A percentile compares a stretch with the other conserved stretches of the same genome.
These are phyloP conservation scores for Pyrrhoderma noxium DNA, from an alignment of 1,284 basidiomycete genomes.

Conservation along the genomic window DNA sequence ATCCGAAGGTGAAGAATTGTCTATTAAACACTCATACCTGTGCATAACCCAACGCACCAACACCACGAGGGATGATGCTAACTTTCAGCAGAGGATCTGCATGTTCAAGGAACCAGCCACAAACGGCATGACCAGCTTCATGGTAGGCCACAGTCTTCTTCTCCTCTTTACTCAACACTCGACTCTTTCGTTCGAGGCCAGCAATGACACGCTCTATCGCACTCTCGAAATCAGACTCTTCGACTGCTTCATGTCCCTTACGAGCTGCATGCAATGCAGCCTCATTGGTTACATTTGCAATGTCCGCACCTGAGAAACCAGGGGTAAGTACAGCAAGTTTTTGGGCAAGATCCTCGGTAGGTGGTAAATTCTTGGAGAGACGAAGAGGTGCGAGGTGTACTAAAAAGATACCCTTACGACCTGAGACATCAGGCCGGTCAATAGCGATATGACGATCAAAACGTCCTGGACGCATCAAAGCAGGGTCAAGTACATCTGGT, in stretches of 20 bases:
- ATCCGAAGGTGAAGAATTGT: conserved; percentile 3
- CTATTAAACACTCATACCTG: conserved; percentile 46
- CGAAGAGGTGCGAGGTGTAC: conserved; percentile 89
- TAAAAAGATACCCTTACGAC: conserved; percentile 89
- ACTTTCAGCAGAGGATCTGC: conserved; percentile 97
- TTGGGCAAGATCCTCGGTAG: conserved; percentile 65
- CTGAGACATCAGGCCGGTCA: conserved; percentile 91
- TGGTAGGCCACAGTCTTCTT: conserved; percentile 99
- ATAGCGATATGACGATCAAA: conserved; percentile 98
- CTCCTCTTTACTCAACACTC: conserved; percentile 90
- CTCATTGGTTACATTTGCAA: conserved; percentile 98
- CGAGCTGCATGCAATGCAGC: conserved; percentile 94
- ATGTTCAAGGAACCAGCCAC: conserved; percentile 97
- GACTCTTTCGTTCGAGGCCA: conserved; percentile 91
- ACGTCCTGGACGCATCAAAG: conserved; percentile 93
- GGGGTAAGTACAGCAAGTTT: conserved; percentile 95
- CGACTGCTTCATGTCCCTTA: conserved; percentile 71
- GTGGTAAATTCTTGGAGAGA: conserved; percentile 52
- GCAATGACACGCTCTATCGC: conserved; percentile 98
- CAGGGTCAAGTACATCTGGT: conserved; percentile 92
- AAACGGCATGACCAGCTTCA: conserved; percentile 97
- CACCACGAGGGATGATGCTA: conserved; percentile 95
- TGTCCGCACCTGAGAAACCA: conserved; percentile 97
- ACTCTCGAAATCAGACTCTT: conserved; percentile 88
- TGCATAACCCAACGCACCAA: conserved; percentile 94